Conservation (phyloP, 257 asterid genomes). For the Plantago ovata region DNA sequence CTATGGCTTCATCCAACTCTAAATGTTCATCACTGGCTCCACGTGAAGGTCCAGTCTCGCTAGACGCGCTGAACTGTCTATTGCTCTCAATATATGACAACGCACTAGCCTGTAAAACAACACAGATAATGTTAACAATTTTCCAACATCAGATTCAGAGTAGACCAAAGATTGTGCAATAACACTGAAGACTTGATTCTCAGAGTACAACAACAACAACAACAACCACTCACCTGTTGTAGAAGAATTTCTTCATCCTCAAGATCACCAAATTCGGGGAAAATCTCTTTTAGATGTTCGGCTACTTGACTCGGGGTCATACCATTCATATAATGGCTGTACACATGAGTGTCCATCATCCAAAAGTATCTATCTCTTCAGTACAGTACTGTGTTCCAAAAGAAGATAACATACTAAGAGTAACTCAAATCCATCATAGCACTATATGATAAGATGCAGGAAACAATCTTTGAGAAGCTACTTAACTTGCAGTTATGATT, state of each 20-base stretch:
- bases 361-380: slow-evolving; percentile 7
- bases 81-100: slow-evolving; percentile 51
- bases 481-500: too few relatives aligned
- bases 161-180: not conserved
- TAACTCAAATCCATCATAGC: too few relatives aligned
- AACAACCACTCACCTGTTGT: slow-evolving; percentile 39
- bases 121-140: not conserved
- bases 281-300: slow-evolving; percentile 55
- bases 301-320: slow-evolving; percentile 69
- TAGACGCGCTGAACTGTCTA: slow-evolving; percentile 28
- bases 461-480: too few relatives aligned
- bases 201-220: not conserved
- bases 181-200: not conserved
- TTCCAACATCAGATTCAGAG: not conserved
- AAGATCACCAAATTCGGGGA: slow-evolving; percentile 78
- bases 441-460: too few relatives aligned
- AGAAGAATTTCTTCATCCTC: slow-evolving; percentile 69
- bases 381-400: too few relatives aligned
- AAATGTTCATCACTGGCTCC: slow-evolving; percentile 45
- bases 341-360: slow-evolving; percentile 36
- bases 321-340: slow-evolving; percentile 39
- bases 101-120: slow-evolving; percentile 65
- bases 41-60: slow-evolving; percentile 40
- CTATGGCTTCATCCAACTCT: slow-evolving; percentile 84
- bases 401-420: too few relatives aligned